Conservation (phyloP, 2,329 filamentous ascomycete genomes). For the Dactylellina leptospora region DNA sequence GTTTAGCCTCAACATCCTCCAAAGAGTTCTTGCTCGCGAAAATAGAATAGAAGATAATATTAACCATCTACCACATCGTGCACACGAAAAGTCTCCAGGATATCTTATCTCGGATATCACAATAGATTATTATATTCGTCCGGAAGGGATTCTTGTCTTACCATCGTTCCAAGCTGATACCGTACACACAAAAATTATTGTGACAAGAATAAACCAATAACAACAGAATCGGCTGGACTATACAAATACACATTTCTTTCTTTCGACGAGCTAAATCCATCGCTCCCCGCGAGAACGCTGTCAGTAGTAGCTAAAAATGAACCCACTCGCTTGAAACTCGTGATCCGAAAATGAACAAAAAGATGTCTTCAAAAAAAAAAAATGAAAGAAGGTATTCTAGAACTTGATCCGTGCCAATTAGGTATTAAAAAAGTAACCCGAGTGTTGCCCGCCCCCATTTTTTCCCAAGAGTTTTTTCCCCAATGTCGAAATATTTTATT, state of each 20-base stretch:
- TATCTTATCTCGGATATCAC: constrained; percentile 8
- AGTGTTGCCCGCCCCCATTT: not conserved
- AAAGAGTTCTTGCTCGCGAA: not conserved
- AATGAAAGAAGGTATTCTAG: not conserved
- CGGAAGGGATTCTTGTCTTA: constrained; percentile 37
- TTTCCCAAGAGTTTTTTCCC: constrained; percentile 46
- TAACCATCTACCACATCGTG: not conserved
- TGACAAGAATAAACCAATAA: not conserved
- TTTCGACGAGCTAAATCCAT: too few relatives aligned
- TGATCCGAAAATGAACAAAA: not conserved
- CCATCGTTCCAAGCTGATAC: constrained; percentile 25
- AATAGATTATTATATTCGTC: constrained; percentile 2
- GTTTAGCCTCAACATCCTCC: constrained; percentile 48
- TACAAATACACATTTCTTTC: constrained; percentile 27
- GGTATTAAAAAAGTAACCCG: constrained; percentile 31
- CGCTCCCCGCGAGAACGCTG: too few relatives aligned
- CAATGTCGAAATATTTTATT: constrained; percentile 22
- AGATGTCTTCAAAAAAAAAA: constrained; percentile 7
- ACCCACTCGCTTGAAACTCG: not conserved
- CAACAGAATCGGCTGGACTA: constrained; percentile 9
- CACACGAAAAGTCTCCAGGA: too few relatives aligned
- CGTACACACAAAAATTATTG: not conserved
- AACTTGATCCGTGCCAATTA: constrained; percentile 46
- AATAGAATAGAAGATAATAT: not conserved
- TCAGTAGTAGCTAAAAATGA: too few relatives aligned